Evolutionary conservation across 2,329 filamentous ascomycete species (phyloP), one percentile per base, ranked within the genome.

Genomic region (Microascus cirrosus): DNA sequence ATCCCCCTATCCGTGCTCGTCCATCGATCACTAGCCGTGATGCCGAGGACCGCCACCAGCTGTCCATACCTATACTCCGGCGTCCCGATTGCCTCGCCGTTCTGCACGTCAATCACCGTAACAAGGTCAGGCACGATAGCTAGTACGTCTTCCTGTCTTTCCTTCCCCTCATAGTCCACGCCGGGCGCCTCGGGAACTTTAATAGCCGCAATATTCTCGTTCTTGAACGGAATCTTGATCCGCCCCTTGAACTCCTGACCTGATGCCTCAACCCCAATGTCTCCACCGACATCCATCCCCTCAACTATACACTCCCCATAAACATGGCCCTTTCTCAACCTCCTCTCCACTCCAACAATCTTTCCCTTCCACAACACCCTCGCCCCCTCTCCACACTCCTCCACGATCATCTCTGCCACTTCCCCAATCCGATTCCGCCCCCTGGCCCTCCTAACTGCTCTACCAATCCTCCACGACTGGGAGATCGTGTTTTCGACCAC

Each of bases 201-300:
- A 53, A 77, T 69, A 0, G 80, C 84, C n/a, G 79, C 80, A 52
- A 89, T 85, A 63, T 88, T 89, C 65, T 89, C 85, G 67, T 89
- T 89, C 70, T 87, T 87, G 73, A 88, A 88, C 0, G 85, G 84
- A 54, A 89, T 84, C 65, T 81, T 84, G 65, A 87, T 69, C 34
- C 69, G 62, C 18, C 55, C 54, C 36, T 18, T 55, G 36, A 45
- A 55, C 53, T 54, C 36, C 13, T 18, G 12, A 32, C 28, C 28
- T 7, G 24, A 22, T 18, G 15, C 45, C 7, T 24, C 45, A 34
- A 15, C 8, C 20, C 22, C 39, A 25, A n/a, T 50, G 8, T 0
- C 74, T 5, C 52, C 36, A 2, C 36, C 24, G 42, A 36, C 24
- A 28, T 50, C 55, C 55, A 56, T 50, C 2, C 60, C 59, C 15